A percentile compares a stretch with the other conserved stretches of the same genome.
phyloP scores from a whole-genome alignment of 2,329 filamentous ascomycete species.

The Scedosporium aurantiacum region DNA sequence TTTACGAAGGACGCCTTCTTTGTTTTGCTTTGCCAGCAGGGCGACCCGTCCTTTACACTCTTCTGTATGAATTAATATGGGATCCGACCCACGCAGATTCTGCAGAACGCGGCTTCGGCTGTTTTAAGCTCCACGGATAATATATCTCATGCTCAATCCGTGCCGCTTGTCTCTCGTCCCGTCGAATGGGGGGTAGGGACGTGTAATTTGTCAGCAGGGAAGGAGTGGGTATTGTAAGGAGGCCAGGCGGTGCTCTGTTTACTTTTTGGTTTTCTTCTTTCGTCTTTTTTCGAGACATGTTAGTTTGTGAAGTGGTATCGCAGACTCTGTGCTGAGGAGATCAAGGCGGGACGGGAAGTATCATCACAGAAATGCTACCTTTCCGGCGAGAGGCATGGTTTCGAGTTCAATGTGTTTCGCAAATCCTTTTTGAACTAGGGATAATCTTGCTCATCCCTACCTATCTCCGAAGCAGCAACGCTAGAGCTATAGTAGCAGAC shows the following conservation, averaged over 20 bases:
- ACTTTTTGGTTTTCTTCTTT: neutral
- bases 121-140: neutral
- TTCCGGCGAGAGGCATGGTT: too few relatives aligned
- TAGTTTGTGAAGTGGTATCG: neutral
- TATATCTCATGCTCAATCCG: neutral
- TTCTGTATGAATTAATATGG: neutral
- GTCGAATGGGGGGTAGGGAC: too few relatives aligned
- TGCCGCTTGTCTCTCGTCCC: neutral
- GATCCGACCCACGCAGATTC: neutral
- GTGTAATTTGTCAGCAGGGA: too few relatives aligned
- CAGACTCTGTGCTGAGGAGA: neutral
- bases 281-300: neutral
- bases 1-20: too few relatives aligned
- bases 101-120: neutral
- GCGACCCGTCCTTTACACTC: neutral
- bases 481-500: too few relatives aligned
- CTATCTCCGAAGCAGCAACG: too few relatives aligned
- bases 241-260: neutral
- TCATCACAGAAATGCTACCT: too few relatives aligned
- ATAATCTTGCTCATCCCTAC: too few relatives aligned
- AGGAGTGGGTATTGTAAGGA: too few relatives aligned
- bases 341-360: neutral
- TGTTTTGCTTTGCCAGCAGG: too few relatives aligned
- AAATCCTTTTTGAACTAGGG: too few relatives aligned
- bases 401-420: too few relatives aligned